Evolutionary conservation across 2,329 filamentous ascomycete species (phyloP), one percentile per base, ranked within the genome.

Genomic region (Simplicillium sp.): DNA sequence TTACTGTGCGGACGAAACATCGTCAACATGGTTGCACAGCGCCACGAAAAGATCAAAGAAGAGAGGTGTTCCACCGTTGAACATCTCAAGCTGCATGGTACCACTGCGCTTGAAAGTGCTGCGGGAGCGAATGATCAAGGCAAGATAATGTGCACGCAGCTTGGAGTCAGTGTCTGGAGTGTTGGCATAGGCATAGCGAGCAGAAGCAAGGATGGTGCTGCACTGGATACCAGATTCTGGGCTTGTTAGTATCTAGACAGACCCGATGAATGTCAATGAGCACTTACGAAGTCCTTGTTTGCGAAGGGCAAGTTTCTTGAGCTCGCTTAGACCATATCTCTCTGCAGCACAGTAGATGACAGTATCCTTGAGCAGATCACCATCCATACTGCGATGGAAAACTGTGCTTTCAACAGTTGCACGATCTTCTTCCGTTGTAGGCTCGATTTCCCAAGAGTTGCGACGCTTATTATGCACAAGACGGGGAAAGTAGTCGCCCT

Each of bases 31-130:
- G 59, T 95, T 94, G 64, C 85, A 88, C 64, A 95, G 78, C 14
- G 89, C 87, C 38, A 95, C 89, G 59, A 95, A 96, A 35, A 95
- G 70, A 57, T 95, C 89, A 58, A 95, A 96, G 68, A 94, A 95
- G 44, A 94, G 70, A 55, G 84, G 75, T 1, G 71, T 84, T 40
- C 87, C 87, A 20, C 89, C 89, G 46, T 79, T 77, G 60, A 84
- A 84, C 88, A 96, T 95, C 67, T 95, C 88, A 50, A 86, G 77
- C 65, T 95, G 89, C 88, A 95, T 94, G 3, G 88, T 95, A 41
- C 88, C 87, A 62, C 87, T 94, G 41, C 87, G 75, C 71, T 94
- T 95, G 66, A 96, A 95, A 2, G 87, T 94, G 56, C 77, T 76
- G 50, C 89, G 78, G 52, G 83, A 87, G 49, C 88, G 81, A 57